phyloP scores from a whole-genome alignment of 2,329 filamentous ascomycete genomes.

The Fusarium xyrophilum region DNA sequence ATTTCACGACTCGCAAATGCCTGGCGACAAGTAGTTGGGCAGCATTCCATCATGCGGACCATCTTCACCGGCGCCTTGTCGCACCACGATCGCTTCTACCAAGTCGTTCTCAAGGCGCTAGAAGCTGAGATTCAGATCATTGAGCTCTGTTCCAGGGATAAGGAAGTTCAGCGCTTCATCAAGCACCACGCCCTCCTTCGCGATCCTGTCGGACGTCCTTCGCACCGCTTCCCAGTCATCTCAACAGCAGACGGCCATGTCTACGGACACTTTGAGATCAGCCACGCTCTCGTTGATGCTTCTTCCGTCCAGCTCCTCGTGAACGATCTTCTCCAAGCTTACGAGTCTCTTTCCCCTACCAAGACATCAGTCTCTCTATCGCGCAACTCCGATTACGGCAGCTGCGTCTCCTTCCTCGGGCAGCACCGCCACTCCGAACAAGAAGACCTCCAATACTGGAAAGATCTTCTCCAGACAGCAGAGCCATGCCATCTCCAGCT shows the following conservation, averaged over 20 bases:
- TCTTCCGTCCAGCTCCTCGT: neutral
- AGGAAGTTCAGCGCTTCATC: neutral
- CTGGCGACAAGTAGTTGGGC: neutral
- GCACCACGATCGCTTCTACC: neutral
- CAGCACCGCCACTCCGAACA: neutral
- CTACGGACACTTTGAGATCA: neutral
- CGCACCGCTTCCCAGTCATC: neutral
- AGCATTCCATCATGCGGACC: neutral
- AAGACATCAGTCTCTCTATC: neutral
- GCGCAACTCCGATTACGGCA: neutral
- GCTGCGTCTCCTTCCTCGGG: neutral
- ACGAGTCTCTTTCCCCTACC: neutral
- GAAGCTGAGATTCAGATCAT: neutral
- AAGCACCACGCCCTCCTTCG: neutral
- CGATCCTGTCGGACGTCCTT: neutral
- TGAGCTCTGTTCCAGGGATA: neutral
- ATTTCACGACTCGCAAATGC: neutral
- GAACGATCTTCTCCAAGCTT: neutral
- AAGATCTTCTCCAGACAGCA: neutral
- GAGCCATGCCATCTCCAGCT: neutral
- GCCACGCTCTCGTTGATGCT: neutral
- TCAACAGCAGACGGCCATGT: neutral
- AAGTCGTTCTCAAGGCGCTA: neutral
- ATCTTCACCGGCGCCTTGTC: neutral
- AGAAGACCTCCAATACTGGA: neutral